Percentiles rank a stretch among this genome's conserved stretches.
These are phyloP conservation scores for Aphanomyces euteiches DNA, from an alignment of 352 stramenopile species.

Conservation along the genomic window DNA sequence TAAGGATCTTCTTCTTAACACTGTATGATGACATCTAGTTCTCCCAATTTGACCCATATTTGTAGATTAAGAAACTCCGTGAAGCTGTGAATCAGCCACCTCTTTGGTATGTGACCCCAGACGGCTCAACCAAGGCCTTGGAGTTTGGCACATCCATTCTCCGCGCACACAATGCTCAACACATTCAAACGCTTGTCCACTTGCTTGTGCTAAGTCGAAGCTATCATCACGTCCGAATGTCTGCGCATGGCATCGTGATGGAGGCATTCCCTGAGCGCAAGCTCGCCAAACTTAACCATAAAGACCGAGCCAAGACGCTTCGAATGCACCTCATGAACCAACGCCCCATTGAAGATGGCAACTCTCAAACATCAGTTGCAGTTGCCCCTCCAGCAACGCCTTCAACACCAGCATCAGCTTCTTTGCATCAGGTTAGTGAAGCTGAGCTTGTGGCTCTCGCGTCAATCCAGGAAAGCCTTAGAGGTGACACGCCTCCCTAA, in stretches of 20 bases:
- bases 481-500: slow-evolving; percentile 4
- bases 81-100: background rate
- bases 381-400: background rate
- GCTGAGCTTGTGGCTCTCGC: slow-evolving; percentile 20
- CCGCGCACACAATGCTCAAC: background rate
- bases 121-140: slow-evolving; percentile 4
- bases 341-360: background rate
- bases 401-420: background rate
- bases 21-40: background rate
- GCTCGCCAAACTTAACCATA: slow-evolving; percentile 2
- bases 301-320: slow-evolving; percentile 16
- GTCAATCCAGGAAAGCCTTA: slow-evolving; percentile 21
- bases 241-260: background rate
- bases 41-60: background rate
- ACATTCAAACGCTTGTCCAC: slow-evolving; percentile 19
- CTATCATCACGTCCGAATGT: slow-evolving; percentile 14
- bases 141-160: slow-evolving; percentile 5
- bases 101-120: slow-evolving; percentile 9
- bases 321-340: slow-evolving; percentile 27
- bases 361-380: background rate
- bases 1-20: slow-evolving; percentile 6
- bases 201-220: slow-evolving; percentile 10
- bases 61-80: slow-evolving; percentile 9
- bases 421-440: slow-evolving; percentile 20
- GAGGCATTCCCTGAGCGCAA: background rate